Conservation (phyloP, 2,329 filamentous ascomycete genomes). For the Fusarium sublunatum region DNA sequence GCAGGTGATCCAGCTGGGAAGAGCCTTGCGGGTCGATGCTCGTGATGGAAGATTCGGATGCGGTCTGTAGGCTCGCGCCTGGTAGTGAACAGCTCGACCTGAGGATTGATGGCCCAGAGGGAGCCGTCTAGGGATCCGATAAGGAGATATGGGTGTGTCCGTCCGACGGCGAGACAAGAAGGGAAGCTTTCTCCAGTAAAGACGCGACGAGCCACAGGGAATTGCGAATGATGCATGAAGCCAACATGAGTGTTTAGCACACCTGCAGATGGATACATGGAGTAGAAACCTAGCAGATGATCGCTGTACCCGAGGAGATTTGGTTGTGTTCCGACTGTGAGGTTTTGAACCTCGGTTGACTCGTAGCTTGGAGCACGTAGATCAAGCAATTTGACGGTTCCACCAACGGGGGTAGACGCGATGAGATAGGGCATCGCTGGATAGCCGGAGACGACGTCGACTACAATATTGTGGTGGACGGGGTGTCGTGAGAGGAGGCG, state of each 20-base stretch:
- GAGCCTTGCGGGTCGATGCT: conserved; percentile 57
- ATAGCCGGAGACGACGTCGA: conserved; percentile 67
- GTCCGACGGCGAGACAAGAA: conserved; percentile 62
- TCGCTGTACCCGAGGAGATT: conserved; percentile 66
- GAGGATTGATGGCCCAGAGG: conserved; percentile 59
- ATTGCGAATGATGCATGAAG: conserved; percentile 65
- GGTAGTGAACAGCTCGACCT: conserved; percentile 52
- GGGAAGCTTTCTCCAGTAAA: conserved; percentile 63
- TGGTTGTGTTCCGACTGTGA: conserved; percentile 63
- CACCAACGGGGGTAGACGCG: conserved; percentile 66
- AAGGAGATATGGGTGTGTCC: conserved; percentile 64
- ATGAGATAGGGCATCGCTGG: conserved; percentile 67
- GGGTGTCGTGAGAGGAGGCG: conserved; percentile 63
- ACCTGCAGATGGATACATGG: conserved; percentile 63
- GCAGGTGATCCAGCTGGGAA: conserved; percentile 47
- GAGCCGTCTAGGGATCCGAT: conserved; percentile 66
- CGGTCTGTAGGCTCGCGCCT: conserved; percentile 51
- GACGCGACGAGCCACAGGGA: conserved; percentile 63
- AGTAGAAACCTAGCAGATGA: conserved; percentile 66
- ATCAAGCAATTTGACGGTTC: conserved; percentile 64
- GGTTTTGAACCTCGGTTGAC: conserved; percentile 63
- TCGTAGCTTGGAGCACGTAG: conserved; percentile 64
- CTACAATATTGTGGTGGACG: conserved; percentile 64
- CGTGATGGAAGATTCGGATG: conserved; percentile 63
- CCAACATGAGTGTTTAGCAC: conserved; percentile 64